Base-by-base conservation (phyloP, 2,329 filamentous ascomycete species). In the Fusarium praegraminearum region DNA sequence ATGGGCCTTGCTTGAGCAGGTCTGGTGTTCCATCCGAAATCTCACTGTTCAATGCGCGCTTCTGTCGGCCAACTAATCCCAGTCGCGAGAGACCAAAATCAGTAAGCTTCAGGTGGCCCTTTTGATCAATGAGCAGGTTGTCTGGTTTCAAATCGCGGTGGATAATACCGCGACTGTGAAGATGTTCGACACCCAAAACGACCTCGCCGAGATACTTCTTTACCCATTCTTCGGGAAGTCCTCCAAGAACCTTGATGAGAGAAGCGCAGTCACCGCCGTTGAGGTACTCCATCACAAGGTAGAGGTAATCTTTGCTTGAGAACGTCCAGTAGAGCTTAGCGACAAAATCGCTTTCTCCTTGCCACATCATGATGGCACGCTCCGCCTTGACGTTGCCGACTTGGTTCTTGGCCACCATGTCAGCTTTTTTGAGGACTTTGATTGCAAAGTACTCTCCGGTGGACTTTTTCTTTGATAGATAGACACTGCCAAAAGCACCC, bases 281-380 rank as follows among this genome's bases (percentile, higher is more conserved):
- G 61, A 99, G 86, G 80, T 99, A 99, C 78, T 99, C 96, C 96
- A 99, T 99, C 26, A 99, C 96, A 62, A 99, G 86, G 77, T 98
- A 99, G 26, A 99, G 89, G 77, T 98, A 99, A 77, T 99, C 96
- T 77, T 99, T 99, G 85, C 95, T 99, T 6, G 96, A 97, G 77
- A 99, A 99, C 0, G 96, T 99, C 97, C 97, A 99, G 82, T 98
- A 99, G 15, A 99, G 86, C 82, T 99, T 99, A 28, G 96, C 96
- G 61, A 99, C 96, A 78, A 99, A 99, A 64, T 99, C 96, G 78
- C 97, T 99, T 80, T 98, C 94, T 24, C 96, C 96, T 82, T 99
- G 96, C 93, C 96, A 98, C 96, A 99, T 99, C 96, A 99, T 98
- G 77, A 99, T 99, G 24, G 97, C 97, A 71, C 96, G 89, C 81